Base-by-base conservation (phyloP, 139 green algal genomes). In the Haematococcus lacustris region DNA sequence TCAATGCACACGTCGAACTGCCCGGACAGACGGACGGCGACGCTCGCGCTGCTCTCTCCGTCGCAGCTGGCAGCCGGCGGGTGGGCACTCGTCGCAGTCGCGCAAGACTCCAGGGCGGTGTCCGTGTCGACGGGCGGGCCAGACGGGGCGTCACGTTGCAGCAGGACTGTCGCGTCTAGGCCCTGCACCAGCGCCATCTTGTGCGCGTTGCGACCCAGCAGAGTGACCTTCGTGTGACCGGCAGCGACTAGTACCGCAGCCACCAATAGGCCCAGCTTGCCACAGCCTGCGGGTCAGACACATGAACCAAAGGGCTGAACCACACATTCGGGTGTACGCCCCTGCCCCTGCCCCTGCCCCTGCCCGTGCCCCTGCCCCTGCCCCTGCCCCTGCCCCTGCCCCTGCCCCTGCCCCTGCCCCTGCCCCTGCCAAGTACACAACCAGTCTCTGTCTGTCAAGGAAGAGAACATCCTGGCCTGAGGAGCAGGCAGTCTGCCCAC, bases 141-240 rank as follows among this genome's bases (percentile, higher is more conserved):
- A n/a, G n/a, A n/a, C n/a, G n/a, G n/a, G n/a, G n/a, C n/a, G n/a
- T n/a, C n/a, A n/a, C n/a, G n/a, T n/a, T n/a, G n/a, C n/a, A n/a
- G n/a, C n/a, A n/a, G n/a, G n/a, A n/a, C 73, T 68, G n/a, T n/a
- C n/a, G n/a, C n/a, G n/a, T n/a, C n/a, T n/a, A n/a, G n/a, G n/a
- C n/a, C n/a, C n/a, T n/a, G 51, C 38, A 92, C 83, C 38, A 92
- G 78, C 7, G 65, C 66, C 72, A 93, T 82, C 71, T 93, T 93
- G 6, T 68, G 57, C 25, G 69, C 4, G 60, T 93, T 85, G n/a
- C 80, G 74, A 3, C 88, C 88, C 51, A 92, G 74, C 34, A 87
- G 76, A 2, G 68, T 80, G 1, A 89, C 61, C 28, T 57, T 73
- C 23, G 63, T 59, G 23, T 35, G 66, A 1, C 71, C 74, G 3